Base-by-base conservation (phyloP, 306 rosid genomes). In the Senna siamea region DNA sequence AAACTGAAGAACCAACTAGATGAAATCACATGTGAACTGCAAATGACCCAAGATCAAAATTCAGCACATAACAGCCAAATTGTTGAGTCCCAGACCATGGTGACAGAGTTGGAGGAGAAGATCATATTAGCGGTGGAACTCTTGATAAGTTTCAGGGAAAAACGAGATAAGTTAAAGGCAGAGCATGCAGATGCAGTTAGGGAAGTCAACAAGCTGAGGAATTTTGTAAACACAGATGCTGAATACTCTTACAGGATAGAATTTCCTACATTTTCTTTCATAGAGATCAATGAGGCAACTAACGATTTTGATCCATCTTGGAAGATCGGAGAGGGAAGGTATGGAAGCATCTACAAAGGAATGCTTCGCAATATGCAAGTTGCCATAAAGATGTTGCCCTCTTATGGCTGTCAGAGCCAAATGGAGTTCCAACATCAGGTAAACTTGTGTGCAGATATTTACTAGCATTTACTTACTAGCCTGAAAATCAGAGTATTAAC, bases 331-430 rank as follows among this genome's bases (percentile, higher is more conserved):
- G 98, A 91, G 76, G 98, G 98, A 84, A 87, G 82, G 66, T 82
- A 73, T 76, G 98, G 97, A 78, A 89, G 92, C 77, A 88, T 94
- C 75, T 94, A 91, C 80, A 89, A 78, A 85, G 97, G 97, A 44
- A 12, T 81, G 80, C 90, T 91, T 80, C 78, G 87, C 76, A 86
- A 89, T 76, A 80, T 85, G 94, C 88, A 79, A 68, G 97, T 94
- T 81, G 96, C 90, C 66, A 87, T 94, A 79, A 94, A 80, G 88
- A 94, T 94, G 98, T 78, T 94, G 66, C 97, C 98, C 14, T 91
- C 94, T 9, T 94, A 94, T 84, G 96, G 97, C 48, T 68, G 83
- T 78, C 91, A 89, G 58, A 87, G 83, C 58, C 92, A 84, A 46
- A 38, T 35, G 12, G 89, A 83, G 34, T 94, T 94, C 77, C 89